phyloP scores from a whole-genome alignment of 1,284 basidiomycete species.

The Apiotrichum laibachii region DNA sequence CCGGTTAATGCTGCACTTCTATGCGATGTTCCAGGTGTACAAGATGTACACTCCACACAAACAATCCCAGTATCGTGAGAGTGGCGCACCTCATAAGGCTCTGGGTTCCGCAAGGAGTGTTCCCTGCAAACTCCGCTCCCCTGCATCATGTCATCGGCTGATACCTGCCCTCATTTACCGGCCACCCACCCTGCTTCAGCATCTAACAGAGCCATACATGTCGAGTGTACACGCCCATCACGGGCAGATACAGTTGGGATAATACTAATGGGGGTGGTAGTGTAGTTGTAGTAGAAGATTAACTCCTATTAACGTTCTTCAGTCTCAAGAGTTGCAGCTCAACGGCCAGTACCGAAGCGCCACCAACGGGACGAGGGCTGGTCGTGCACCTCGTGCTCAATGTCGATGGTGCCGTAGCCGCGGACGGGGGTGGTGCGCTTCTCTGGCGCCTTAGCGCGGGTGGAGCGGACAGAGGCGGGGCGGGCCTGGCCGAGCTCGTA shows the following conservation, averaged over 20 bases:
- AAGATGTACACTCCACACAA: too few relatives aligned
- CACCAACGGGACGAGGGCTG: constrained; percentile 4
- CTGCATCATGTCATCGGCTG: too few relatives aligned
- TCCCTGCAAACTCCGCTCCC: too few relatives aligned
- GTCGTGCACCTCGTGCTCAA: neutral
- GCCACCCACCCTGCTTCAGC: too few relatives aligned
- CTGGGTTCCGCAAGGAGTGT: too few relatives aligned
- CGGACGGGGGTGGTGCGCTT: neutral
- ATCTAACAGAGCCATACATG: constrained; percentile 7
- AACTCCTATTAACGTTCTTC: too few relatives aligned
- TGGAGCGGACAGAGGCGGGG: neutral
- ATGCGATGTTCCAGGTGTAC: too few relatives aligned
- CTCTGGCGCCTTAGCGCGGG: neutral
- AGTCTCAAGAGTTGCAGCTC: neutral
- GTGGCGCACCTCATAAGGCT: too few relatives aligned
- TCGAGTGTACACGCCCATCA: neutral
- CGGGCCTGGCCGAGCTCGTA: constrained; percentile 8
- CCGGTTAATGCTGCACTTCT: too few relatives aligned
- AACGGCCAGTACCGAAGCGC: neutral
- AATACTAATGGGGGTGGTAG: too few relatives aligned
- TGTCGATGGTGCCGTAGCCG: constrained; percentile 14
- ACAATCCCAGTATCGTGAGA: too few relatives aligned
- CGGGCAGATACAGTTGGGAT: constrained; percentile 3
- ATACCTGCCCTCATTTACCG: too few relatives aligned
- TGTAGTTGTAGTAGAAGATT: neutral